Base-by-base conservation (phyloP, 1,139 yeast genomes). In the Diutina catenulata region DNA sequence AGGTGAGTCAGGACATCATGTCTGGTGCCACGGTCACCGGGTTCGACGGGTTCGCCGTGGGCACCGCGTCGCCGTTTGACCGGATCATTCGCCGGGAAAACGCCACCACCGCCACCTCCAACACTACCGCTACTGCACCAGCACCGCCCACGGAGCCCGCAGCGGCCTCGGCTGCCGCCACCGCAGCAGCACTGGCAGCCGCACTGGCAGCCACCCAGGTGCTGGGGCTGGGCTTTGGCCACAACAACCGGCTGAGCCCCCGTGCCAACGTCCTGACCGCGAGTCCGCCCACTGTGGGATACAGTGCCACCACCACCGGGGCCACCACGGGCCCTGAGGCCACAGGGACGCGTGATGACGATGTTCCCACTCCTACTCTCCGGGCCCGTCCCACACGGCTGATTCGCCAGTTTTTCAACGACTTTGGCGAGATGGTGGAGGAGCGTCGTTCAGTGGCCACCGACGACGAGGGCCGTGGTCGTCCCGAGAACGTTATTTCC, bases 1-100 rank as follows among this genome's bases (percentile, higher is more conserved):
- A 64, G 33, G 64, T 60, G 4, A 49, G 59, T n/a, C 70, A 63
- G 41, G 58, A 60, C 36, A 54, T 64, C 28, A 40, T 60, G 42
- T 59, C 64, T 2, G n/a, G n/a, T n/a, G 52, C 56, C 18, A 50
- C 50, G 19, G 29, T 27, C 18, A n/a, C n/a, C 11, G 55, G 54
- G 5, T 47, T 58, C 43, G 63, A 59, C 37, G 50, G 60, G 3
- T 45, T 45, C 5, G 20, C 28, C 19, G 19, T 9, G 9, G 14
- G 15, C 6, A 23, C 8, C 13, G 16, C 27, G 24, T 16, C 26
- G 29, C 31, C 37, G 6, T 31, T 31, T 13, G 25, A 31, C 7
- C 35, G 35, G 10, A 31, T 31, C 10, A 18, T 27, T 10, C 24
- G 35, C 8, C 35, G 35, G 7, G 25, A 31, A 14, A 25, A 31